Evolutionary conservation across 208 protist genomes (phyloP), one percentile per base, ranked within the genome.

Genomic region (Acanthamoeba lenticulata): DNA sequence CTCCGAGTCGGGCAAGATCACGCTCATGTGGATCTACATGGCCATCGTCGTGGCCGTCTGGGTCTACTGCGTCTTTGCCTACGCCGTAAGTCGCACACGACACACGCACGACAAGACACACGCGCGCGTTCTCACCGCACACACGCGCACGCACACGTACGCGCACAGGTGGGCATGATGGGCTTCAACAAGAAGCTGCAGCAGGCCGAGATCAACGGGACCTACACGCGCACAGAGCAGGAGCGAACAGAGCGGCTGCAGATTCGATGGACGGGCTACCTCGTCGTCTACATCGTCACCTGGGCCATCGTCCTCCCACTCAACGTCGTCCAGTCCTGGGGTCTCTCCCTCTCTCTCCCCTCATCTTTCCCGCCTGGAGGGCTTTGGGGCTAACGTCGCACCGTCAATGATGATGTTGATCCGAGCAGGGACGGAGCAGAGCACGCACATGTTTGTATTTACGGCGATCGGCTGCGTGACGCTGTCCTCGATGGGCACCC

Each of bases 151-250:
- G 7, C 24, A 13, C 19, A 77, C 49, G 24, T 21, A 72, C 2
- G 32, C 32, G n/a, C 24, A 29, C 69, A 81, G 69, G 69, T 81
- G 69, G 69, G 69, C 7, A 81, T 81, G 69, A 81, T 81, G 17
- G 69, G 69, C 24, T 81, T 81, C 40, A 81, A 81, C 40, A 81
- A 81, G 69, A 81, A 81, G 69, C 69, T 81, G 69, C 69, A 81
- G 69, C 69, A 81, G 69, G 69, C 69, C 19, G 69, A 81, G 69
- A 81, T 81, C 69, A 81, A 81, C 40, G 69, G 69, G 36, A 81
- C 69, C 69, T 81, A 81, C 38, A 81, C 69, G 21, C 69, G 69
- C 0, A 81, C 69, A 21, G 69, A 81, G 27, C 69, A 81, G 40
- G 69, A 81, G 38, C 69, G 69, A 81, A 81, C 69, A 9, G 69